phyloP scores from a whole-genome alignment of 192 early-diverging fungal species.

The Entomortierella chlamydospora region DNA sequence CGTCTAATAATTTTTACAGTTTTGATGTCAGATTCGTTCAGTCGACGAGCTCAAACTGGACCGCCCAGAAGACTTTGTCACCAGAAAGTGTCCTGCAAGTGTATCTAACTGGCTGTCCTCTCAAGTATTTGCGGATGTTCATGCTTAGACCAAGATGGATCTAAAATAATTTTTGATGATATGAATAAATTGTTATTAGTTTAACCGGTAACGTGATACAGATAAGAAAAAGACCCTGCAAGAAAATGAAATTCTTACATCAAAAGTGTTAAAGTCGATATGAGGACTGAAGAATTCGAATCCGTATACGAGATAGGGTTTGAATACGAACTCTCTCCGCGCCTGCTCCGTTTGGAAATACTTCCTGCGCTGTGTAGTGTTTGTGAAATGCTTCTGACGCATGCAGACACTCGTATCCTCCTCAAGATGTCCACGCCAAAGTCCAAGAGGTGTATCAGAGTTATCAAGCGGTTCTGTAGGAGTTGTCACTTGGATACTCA shows the following conservation, averaged over 20 bases:
- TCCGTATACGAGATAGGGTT: slow-evolving; percentile 38
- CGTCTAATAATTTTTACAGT: too few species aligned
- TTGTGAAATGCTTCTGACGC: slow-evolving; percentile 22
- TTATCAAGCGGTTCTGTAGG: slow-evolving; percentile 2
- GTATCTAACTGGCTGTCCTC: slow-evolving; percentile 51
- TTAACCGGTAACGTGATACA: too few species aligned
- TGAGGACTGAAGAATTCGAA: slow-evolving; percentile 54
- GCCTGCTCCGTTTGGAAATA: slow-evolving; percentile 36
- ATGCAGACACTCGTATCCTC: slow-evolving; percentile 39
- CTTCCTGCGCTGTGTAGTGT: slow-evolving; percentile 41
- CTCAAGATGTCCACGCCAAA: slow-evolving; percentile 37
- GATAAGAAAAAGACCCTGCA: not conserved
- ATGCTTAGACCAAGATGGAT: slow-evolving; percentile 37
- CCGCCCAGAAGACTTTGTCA: slow-evolving; percentile 34
- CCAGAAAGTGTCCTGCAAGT: slow-evolving; percentile 43
- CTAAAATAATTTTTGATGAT: too few species aligned
- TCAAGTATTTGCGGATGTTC: slow-evolving; percentile 45
- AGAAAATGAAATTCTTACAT: not conserved
- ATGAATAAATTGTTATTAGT: too few species aligned
- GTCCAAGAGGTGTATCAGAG: slow-evolving; percentile 24
- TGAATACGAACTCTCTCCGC: slow-evolving; percentile 36
- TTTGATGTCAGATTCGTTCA: too few species aligned
- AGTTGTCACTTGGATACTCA: not conserved
- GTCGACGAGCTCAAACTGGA: slow-evolving; percentile 52
- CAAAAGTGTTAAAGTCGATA: slow-evolving; percentile 54